Conservation (phyloP, 257 asterid species). For the Solanum arcanum region DNA sequence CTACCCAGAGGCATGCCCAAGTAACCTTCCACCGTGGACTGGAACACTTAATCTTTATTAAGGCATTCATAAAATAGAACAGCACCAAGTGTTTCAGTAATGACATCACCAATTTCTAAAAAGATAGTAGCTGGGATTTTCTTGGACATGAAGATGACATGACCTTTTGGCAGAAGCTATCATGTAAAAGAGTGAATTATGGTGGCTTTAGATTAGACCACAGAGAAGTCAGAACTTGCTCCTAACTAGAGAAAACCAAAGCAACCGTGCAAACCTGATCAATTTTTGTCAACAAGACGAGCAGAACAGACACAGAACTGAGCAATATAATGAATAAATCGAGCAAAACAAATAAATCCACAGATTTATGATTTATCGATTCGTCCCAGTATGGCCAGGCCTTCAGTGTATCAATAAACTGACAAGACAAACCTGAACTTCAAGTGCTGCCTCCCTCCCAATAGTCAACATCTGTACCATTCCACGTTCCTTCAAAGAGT, state of each 20-base stretch:
- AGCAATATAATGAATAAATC: not conserved
- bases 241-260: not conserved
- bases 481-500: constrained; percentile 80
- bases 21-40: not conserved
- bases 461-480: constrained; percentile 89
- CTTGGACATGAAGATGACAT: not conserved
- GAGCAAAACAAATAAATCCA: not conserved
- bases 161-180: not conserved
- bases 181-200: not conserved
- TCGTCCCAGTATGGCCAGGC: not conserved
- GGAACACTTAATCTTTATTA: not conserved
- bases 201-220: not conserved
- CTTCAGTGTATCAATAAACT: not conserved
- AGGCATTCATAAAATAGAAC: not conserved
- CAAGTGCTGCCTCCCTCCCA: constrained; percentile 97
- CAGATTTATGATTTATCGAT: not conserved
- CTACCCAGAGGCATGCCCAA: no score
- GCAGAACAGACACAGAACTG: not conserved
- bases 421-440: constrained; percentile 71
- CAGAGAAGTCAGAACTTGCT: not conserved
- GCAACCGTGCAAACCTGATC: not conserved
- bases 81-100: not conserved
- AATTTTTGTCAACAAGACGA: not conserved
- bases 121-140: not conserved
- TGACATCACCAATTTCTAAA: not conserved